Base-by-base conservation (phyloP, 768 basidiomycete species). In the Russula vinacea region DNA sequence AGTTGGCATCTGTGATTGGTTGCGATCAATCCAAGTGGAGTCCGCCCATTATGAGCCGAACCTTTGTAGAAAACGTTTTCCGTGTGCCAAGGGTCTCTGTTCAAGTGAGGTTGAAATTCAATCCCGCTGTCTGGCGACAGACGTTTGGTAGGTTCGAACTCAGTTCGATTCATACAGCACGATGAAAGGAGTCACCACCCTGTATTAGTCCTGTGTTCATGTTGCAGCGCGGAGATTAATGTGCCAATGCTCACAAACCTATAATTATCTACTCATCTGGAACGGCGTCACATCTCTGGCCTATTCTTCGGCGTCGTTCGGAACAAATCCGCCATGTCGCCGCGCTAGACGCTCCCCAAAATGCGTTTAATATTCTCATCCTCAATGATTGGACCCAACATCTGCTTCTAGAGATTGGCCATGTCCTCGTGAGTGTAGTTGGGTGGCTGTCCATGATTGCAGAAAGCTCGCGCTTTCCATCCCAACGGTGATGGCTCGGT, bases 401-500 rank as follows among this genome's bases (percentile, higher is more conserved):
- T 70, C 40, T 80, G 72, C 63, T 76, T 73, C 66, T 81, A 84
- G 59, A 80, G 62, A 62, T 73, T 73, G 26, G 83, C 77, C 49
- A 84, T 69, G 9, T 82, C 84, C 53, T 76, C 70, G 69, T 83
- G 81, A 6, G 80, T 78, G 26, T 79, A 24, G 8, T 67, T 66
- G 11, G 68, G 58, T 2, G 66, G 13, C 59, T 68, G 9, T 67
- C 66, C 13, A 86, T 81, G 71, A 86, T 86, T 7, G 72, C 75
- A 3, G 80, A 78, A 45, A 88, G 85, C 71, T 87, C 86, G 57
- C 16, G 9, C 29, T 29, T 32, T 82, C 75, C 85, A 85, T 86
- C 75, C 87, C 84, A 52, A 79, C 81, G 16, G 82, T 78, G 4
- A 17, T 83, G 83, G 66, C 86, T 87, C n/a, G 80, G 82, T 22